Evolutionary conservation across 805 yeast genomes (phyloP).

Genomic region (Cyberlindnera meyerae): DNA sequence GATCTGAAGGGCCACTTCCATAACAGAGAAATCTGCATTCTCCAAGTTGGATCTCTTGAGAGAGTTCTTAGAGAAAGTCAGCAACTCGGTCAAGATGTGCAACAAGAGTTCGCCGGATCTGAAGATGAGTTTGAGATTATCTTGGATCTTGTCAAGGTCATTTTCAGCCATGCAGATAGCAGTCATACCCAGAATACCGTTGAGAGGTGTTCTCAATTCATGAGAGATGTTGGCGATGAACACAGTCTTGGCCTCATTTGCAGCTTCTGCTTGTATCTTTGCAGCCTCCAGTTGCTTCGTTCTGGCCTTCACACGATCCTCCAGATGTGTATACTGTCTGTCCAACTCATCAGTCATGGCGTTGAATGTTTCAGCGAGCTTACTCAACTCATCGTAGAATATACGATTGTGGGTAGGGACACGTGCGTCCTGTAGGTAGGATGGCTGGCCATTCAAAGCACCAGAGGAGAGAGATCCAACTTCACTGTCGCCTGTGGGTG

Average conservation of each 20-base stretch:
- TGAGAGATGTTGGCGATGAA: conserved; percentile 90
- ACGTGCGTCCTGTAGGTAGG: conserved; percentile 34
- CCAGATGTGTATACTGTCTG: conserved; percentile 76
- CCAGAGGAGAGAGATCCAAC: conserved; percentile 16
- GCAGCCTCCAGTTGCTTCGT: conserved; percentile 88
- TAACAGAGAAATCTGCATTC: conserved; percentile 69
- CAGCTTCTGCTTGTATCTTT: conserved; percentile 84
- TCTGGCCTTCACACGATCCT: conserved; percentile 81
- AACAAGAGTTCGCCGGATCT: conserved; percentile 86
- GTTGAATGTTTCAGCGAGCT: conserved; percentile 82
- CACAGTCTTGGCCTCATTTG: conserved; percentile 94
- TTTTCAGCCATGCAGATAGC: conserved; percentile 88
- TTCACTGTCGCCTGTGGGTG: conserved; percentile 5
- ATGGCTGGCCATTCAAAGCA: conserved; percentile 18
- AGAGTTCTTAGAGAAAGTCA: conserved; percentile 91
- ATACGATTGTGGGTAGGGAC: conserved; percentile 46
- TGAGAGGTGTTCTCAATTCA: conserved; percentile 91
- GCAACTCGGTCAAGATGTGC: conserved; percentile 83
- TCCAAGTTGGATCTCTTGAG: conserved; percentile 79
- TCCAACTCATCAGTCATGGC: conserved; percentile 87
- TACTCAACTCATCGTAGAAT: conserved; percentile 81
- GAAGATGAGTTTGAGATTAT: conserved; percentile 75
- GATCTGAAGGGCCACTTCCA: conserved; percentile 81
- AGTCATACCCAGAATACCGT: conserved; percentile 95
- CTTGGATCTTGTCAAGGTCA: conserved; percentile 61